These are phyloP conservation scores for Phytopythium oedochilum DNA, from an alignment of 352 stramenopile species.

Conservation along the genomic window DNA sequence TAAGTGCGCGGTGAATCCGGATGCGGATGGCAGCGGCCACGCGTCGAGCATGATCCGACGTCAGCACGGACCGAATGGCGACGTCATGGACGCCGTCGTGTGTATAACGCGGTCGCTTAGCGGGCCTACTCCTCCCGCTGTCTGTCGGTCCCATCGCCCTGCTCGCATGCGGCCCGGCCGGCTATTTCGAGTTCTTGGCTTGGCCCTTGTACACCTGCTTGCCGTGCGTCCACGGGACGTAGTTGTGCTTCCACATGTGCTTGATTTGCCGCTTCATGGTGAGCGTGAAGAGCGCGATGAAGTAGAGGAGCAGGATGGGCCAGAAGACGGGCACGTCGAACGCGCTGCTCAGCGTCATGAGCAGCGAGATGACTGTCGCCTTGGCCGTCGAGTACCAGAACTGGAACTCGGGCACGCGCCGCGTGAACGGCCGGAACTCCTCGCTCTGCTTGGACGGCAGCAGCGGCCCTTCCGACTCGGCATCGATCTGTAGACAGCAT, in stretches of 20 bases:
- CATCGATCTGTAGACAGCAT: constrained; percentile 50
- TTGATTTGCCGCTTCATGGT: constrained; percentile 99
- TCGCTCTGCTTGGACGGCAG: constrained; percentile 90
- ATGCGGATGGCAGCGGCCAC: neutral
- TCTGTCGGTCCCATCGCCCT: no score
- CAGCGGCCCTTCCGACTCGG: constrained; percentile 83
- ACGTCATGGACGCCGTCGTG: neutral
- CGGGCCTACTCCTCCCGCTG: no score
- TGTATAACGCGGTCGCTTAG: neutral
- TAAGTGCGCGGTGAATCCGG: neutral
- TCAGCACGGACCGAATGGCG: no score
- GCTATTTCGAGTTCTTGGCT: constrained; percentile 79
- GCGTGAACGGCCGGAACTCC: constrained; percentile 90
- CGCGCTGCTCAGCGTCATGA: constrained; percentile 98
- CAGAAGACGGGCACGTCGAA: constrained; percentile 99
- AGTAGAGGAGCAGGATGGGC: constrained; percentile 99
- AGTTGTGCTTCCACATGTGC: constrained; percentile 99
- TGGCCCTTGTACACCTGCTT: constrained; percentile 95
- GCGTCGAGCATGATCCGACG: neutral
- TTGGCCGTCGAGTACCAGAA: constrained; percentile 95
- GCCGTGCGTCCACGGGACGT: constrained; percentile 95
- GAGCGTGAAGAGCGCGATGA: constrained; percentile 97
- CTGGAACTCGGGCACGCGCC: constrained; percentile 98
- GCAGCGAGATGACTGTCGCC: constrained; percentile 88
- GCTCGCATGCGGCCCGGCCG: neutral